Conservation (phyloP, 1,284 basidiomycete genomes). For the Cryptococcus sp. region DNA sequence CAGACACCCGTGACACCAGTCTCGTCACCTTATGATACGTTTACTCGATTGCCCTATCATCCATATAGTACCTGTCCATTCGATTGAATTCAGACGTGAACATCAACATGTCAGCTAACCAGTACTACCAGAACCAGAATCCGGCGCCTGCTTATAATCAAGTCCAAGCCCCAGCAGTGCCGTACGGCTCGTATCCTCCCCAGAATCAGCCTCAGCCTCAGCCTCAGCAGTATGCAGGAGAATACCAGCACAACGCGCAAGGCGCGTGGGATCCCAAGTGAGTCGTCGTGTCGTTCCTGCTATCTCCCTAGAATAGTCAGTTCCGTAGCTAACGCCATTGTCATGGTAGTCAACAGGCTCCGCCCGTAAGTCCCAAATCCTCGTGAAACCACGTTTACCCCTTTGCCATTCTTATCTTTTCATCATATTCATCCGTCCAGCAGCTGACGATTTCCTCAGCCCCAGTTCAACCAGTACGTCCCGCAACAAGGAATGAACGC, state of each 20-base stretch:
- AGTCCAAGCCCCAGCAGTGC: neutral
- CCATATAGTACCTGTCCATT: too few relatives aligned
- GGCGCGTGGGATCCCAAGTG: neutral
- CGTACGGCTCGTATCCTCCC: neutral
- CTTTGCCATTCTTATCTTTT: too few relatives aligned
- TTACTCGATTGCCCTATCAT: too few relatives aligned
- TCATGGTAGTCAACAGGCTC: neutral
- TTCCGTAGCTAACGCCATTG: neutral
- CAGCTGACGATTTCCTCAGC: neutral
- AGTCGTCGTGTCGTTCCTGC: neutral
- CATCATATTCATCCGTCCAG: neutral
- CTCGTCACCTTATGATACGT: too few relatives aligned
- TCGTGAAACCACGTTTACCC: too few relatives aligned
- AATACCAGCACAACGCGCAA: neutral
- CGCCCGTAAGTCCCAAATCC: neutral
- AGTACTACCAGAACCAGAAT: constrained; percentile 14
- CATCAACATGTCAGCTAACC: constrained; percentile 4
- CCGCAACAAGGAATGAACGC: constrained; percentile 8
- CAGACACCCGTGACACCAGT: too few relatives aligned
- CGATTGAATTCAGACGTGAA: too few relatives aligned
- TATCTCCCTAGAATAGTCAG: neutral
- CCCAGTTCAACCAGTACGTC: constrained; percentile 15
- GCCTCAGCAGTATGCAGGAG: neutral
- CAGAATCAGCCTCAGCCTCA: neutral
- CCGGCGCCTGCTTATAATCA: neutral